phyloP scores from a whole-genome alignment of 2,329 filamentous ascomycete genomes.

The Nothomitra cinnamomea region DNA sequence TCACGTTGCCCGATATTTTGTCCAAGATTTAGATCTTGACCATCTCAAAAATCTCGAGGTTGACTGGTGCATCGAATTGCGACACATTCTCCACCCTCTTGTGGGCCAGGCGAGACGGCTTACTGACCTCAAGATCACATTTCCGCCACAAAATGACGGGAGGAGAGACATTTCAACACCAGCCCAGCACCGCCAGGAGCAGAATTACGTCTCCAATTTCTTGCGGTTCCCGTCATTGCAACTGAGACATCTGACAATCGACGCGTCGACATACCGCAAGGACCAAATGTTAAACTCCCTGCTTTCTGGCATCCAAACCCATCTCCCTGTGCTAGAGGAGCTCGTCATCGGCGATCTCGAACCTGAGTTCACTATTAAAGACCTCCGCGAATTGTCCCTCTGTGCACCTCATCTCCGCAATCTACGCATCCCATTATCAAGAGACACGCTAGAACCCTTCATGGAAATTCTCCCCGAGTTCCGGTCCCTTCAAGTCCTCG shows the following conservation, averaged over 20 bases:
- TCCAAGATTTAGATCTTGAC: not conserved
- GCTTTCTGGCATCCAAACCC: not conserved
- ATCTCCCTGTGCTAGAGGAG: not conserved
- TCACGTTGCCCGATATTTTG: not conserved
- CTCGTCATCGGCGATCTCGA: not conserved
- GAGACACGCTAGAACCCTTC: not conserved
- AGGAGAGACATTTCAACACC: not conserved
- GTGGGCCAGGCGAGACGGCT: not conserved
- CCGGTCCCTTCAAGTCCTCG: not conserved
- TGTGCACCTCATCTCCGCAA: not conserved
- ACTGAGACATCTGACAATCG: not conserved
- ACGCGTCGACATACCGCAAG: not conserved
- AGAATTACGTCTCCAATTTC: not conserved
- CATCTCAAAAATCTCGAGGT: not conserved
- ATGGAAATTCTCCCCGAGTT: not conserved
- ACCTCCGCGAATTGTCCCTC: not conserved
- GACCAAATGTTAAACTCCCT: not conserved
- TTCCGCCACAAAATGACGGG: not conserved
- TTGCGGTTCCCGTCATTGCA: not conserved
- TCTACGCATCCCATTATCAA: not conserved
- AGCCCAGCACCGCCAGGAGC: not conserved
- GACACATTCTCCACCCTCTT: not conserved
- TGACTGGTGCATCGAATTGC: not conserved
- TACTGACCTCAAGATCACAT: not conserved
- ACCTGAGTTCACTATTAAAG: not conserved